Percentiles rank a stretch among this genome's conserved stretches.
phyloP scores from a whole-genome alignment of 2,329 filamentous ascomycete species.

The Dothidotthia symphoricarpi region DNA sequence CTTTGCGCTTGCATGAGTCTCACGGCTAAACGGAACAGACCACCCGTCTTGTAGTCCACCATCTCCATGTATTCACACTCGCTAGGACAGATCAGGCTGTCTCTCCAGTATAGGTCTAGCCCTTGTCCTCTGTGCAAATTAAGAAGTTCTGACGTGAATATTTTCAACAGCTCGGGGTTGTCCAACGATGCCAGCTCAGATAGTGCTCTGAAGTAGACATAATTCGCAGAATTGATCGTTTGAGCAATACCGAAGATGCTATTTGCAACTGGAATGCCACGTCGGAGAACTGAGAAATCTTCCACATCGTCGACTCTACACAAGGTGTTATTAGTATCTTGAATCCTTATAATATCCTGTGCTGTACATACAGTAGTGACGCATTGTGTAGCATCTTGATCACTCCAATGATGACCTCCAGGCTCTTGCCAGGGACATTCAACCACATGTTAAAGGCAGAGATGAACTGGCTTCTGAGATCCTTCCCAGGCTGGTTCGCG shows the following conservation, averaged over 20 bases:
- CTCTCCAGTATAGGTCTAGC: slow-evolving; percentile 89
- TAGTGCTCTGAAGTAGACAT: slow-evolving; percentile 79
- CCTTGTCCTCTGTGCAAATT: slow-evolving; percentile 85
- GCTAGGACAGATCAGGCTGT: slow-evolving; percentile 76
- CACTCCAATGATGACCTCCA: slow-evolving; percentile 74
- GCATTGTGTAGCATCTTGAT: slow-evolving; percentile 85
- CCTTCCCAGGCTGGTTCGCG: slow-evolving; percentile 75
- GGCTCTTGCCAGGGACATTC: slow-evolving; percentile 66
- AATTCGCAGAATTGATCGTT: slow-evolving; percentile 88
- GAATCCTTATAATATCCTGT: background rate
- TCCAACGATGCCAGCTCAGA: slow-evolving; percentile 70
- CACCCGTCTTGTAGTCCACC: slow-evolving; percentile 88
- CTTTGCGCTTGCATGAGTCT: slow-evolving; percentile 84
- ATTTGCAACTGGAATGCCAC: slow-evolving; percentile 79
- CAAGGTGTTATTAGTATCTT: background rate
- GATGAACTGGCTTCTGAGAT: slow-evolving; percentile 78
- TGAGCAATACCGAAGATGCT: slow-evolving; percentile 81
- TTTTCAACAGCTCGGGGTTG: slow-evolving; percentile 64
- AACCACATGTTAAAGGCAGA: slow-evolving; percentile 79
- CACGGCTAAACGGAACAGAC: slow-evolving; percentile 78
- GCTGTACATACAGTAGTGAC: slow-evolving; percentile 59
- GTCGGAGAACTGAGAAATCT: slow-evolving; percentile 72
- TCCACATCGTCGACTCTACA: slow-evolving; percentile 75
- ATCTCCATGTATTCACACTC: slow-evolving; percentile 93
- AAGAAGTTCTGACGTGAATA: slow-evolving; percentile 78